phyloP scores from a whole-genome alignment of 805 yeast species.

The Ogataea zsoltii region DNA sequence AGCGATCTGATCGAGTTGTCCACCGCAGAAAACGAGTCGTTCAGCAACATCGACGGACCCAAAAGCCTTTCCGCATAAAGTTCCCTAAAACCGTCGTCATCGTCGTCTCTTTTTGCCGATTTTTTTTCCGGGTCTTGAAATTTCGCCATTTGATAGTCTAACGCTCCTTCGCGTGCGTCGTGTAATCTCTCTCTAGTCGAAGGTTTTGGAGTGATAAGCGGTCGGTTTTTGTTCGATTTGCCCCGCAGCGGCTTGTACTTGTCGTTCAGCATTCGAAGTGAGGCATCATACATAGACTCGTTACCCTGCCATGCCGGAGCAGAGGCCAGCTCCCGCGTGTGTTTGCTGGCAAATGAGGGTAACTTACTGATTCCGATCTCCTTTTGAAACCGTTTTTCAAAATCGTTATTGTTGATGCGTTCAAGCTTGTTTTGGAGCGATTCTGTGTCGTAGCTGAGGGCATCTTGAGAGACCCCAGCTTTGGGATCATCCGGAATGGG shows the following conservation, averaged over 20 bases:
- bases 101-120: constrained; percentile 30
- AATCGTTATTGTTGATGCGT: constrained; percentile 34
- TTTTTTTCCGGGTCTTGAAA: constrained; percentile 30
- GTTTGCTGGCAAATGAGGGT: constrained; percentile 46
- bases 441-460: constrained; percentile 23
- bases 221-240: constrained; percentile 11
- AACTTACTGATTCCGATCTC: constrained; percentile 43
- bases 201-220: constrained; percentile 20
- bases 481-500: constrained; percentile 36
- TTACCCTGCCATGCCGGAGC: constrained; percentile 61
- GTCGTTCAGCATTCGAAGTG: constrained; percentile 58
- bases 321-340: constrained; percentile 48
- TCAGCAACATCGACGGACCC: constrained; percentile 53
- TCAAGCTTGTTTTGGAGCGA: constrained; percentile 29
- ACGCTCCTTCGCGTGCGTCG: constrained; percentile 61
- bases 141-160: constrained; percentile 62
- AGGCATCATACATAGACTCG: constrained; percentile 47
- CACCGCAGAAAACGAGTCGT: constrained; percentile 42
- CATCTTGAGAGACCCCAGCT: constrained; percentile 34
- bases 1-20: constrained; percentile 59
- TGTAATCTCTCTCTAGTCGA: constrained; percentile 44
- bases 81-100: constrained; percentile 51
- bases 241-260: constrained; percentile 39
- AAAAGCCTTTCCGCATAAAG: constrained; percentile 63
- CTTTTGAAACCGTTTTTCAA: constrained; percentile 40